Percentiles rank a stretch among this genome's conserved stretches.
These are phyloP conservation scores for Fonsecaea erecta DNA, from an alignment of 2,329 filamentous ascomycete species.

Conservation along the genomic window DNA sequence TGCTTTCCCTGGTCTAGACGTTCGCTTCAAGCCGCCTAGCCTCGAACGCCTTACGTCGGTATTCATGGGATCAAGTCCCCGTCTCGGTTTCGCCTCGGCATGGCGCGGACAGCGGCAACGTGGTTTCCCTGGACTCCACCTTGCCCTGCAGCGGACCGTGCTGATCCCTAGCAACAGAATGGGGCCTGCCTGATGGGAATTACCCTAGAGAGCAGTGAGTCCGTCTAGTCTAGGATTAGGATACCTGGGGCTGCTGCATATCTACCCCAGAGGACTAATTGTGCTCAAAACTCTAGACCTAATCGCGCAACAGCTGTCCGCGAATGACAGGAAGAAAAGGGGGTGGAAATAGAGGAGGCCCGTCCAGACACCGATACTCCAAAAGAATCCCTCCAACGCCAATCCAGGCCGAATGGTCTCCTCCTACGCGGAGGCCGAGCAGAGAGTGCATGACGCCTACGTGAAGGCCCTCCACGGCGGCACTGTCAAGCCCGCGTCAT, in stretches of 20 bases:
- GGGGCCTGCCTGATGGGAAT: neutral
- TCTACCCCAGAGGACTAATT: neutral
- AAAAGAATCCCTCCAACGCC: neutral
- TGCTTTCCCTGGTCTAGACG: too few relatives aligned
- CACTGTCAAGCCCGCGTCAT: conserved; percentile 1
- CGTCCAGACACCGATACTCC: neutral
- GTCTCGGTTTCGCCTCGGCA: too few relatives aligned
- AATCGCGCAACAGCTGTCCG: neutral
- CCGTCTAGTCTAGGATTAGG: neutral
- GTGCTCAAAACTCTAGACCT: neutral
- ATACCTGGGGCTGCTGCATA: too few relatives aligned
- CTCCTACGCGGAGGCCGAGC: conserved; percentile 5
- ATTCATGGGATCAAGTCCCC: too few relatives aligned
- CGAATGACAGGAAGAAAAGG: neutral
- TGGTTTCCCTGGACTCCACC: neutral
- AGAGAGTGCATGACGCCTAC: neutral
- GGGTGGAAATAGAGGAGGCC: neutral
- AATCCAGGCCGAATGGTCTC: neutral
- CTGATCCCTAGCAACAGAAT: neutral
- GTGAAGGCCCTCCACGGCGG: neutral
- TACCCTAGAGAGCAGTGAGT: neutral
- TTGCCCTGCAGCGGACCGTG: neutral
- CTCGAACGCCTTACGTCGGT: too few relatives aligned
- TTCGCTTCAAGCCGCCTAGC: too few relatives aligned
- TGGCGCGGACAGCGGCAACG: too few relatives aligned